Conservation (phyloP, 108 stramenopile genomes). For the Epithemia pelagica region DNA sequence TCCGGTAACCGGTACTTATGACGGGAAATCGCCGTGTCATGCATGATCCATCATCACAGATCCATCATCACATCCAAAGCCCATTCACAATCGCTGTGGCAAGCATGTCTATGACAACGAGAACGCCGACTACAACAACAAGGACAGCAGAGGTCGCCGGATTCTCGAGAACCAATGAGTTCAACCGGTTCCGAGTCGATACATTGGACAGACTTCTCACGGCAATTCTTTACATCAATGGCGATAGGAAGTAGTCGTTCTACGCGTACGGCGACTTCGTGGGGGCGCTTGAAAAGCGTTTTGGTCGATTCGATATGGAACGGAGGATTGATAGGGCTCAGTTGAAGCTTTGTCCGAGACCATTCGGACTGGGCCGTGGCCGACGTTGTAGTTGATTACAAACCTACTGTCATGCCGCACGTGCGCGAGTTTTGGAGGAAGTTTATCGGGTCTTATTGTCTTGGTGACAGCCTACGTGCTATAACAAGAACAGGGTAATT, state of each 20-base stretch:
- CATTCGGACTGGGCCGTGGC: constrained; percentile 78
- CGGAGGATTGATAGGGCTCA: constrained; percentile 4
- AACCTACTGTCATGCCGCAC: constrained; percentile 70
- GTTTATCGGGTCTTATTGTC: constrained; percentile 55
- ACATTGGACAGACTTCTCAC: background rate
- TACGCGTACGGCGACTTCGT: constrained; percentile 1
- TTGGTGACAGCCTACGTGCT: constrained; percentile 51
- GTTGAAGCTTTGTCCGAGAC: constrained; percentile 57
- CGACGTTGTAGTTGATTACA: constrained; percentile 75
- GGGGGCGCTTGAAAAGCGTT: constrained; percentile 14
- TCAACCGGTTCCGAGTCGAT: background rate
- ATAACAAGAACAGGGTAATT: constrained; percentile 16
- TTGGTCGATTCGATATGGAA: constrained; percentile 9
- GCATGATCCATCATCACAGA: too few relatives aligned
- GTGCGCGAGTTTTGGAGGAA: constrained; percentile 53
- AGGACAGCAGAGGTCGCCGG: constrained; percentile 11
- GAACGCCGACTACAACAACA: background rate
- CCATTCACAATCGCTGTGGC: background rate
- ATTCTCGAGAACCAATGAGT: background rate
- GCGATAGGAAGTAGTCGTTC: constrained; percentile 33
- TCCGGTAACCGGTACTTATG: too few relatives aligned
- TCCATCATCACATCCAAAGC: too few relatives aligned
- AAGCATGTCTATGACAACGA: background rate
- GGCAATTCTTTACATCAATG: constrained; percentile 69
- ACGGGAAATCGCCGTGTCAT: too few relatives aligned